Evolutionary conservation across 495 filamentous ascomycete genomes (phyloP).

Genomic region (Neurospora sublineolata): DNA sequence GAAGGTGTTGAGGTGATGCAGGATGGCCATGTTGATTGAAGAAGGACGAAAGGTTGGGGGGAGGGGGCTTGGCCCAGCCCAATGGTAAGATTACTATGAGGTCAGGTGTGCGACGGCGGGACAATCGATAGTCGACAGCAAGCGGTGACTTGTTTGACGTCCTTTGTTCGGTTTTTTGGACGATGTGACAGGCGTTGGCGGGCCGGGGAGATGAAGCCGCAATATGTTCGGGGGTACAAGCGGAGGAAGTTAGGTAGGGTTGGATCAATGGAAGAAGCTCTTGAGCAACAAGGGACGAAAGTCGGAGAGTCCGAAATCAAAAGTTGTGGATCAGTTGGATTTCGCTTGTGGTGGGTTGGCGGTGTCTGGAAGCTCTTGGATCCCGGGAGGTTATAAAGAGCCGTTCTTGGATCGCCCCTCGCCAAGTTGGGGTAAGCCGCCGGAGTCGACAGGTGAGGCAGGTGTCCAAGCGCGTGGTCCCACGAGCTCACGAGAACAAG

Average conservation of each 20-base stretch:
- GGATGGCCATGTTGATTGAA: slow-evolving; percentile 2
- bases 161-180: background rate
- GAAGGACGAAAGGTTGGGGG: slow-evolving; percentile 2
- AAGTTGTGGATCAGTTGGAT: background rate
- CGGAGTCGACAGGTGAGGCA: background rate
- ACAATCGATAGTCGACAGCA: background rate
- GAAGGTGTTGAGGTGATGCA: background rate
- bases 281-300: slow-evolving; percentile 3
- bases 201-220: background rate
- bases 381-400: background rate
- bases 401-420: background rate
- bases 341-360: background rate
- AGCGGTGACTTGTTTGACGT: background rate
- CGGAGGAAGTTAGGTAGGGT: background rate
- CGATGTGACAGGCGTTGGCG: background rate
- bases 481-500: background rate
- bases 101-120: slow-evolving; percentile 16
- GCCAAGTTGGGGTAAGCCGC: background rate
- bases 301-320: background rate
- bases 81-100: slow-evolving; percentile 7
- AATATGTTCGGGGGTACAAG: background rate
- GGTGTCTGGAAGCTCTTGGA: background rate
- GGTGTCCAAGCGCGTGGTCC: background rate
- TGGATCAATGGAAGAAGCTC: background rate
- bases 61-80: slow-evolving; percentile 9